phyloP scores from a whole-genome alignment of 257 asterid species.

The Primulina eburnea region DNA sequence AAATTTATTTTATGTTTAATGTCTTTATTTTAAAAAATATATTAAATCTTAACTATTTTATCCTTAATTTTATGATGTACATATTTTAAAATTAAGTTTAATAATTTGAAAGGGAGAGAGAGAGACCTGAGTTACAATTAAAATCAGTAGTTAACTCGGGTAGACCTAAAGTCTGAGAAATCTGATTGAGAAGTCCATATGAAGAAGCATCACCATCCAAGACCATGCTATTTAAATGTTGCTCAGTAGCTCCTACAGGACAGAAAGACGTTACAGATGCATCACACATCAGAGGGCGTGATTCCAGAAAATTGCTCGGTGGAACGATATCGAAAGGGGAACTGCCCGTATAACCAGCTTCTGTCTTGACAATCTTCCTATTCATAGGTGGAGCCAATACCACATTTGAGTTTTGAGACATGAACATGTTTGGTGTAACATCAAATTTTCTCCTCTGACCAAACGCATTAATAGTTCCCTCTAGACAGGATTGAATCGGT shows the following conservation, averaged over 20 bases:
- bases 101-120: not conserved
- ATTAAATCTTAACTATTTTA: too few relatives aligned
- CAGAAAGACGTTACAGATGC: constrained; percentile 61
- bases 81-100: too few relatives aligned
- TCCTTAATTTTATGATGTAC: too few relatives aligned
- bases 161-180: constrained; percentile 47
- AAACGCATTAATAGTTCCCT: constrained; percentile 41
- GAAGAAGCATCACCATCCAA: constrained; percentile 60
- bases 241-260: constrained; percentile 59
- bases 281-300: constrained; percentile 59
- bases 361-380: constrained; percentile 56
- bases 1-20: too few relatives aligned
- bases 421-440: constrained; percentile 43
- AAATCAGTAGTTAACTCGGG: constrained; percentile 57
- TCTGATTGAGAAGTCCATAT: constrained; percentile 55
- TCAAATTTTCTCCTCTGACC: constrained; percentile 40
- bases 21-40: too few relatives aligned
- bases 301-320: constrained; percentile 52
- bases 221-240: constrained; percentile 49
- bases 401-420: constrained; percentile 50
- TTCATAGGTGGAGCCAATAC: constrained; percentile 48
- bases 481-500: constrained; percentile 43
- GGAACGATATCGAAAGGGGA: constrained; percentile 52
- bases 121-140: constrained; percentile 48
- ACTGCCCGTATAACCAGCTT: constrained; percentile 52